Evolutionary conservation across 306 rosid genomes (phyloP).

Genomic region (Luffa acutangula): DNA sequence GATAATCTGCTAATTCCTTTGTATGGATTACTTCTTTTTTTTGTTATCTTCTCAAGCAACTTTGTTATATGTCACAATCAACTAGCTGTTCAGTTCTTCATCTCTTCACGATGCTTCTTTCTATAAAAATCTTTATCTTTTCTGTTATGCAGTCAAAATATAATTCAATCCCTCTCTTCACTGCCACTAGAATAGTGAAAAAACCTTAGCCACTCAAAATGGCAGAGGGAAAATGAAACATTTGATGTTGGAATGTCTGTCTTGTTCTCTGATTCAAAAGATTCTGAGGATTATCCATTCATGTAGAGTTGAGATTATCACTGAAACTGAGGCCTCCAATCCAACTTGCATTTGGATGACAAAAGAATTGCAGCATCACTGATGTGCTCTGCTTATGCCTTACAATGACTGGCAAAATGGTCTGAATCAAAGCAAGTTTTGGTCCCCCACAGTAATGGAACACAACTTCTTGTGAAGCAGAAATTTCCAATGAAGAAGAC

Average conservation of each 20-base stretch:
- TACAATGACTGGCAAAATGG: background rate
- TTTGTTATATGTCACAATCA: background rate
- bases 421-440: conserved; percentile 1
- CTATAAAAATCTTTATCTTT: background rate
- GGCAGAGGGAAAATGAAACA: background rate
- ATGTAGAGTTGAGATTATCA: background rate
- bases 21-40: background rate
- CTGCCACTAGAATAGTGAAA: background rate
- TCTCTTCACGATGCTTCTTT: background rate
- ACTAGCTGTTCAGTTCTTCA: background rate
- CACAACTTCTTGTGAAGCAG: conserved; percentile 6
- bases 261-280: background rate
- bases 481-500: conserved; percentile 34
- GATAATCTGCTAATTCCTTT: background rate
- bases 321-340: background rate
- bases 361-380: conserved; percentile 5
- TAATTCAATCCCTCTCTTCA: background rate
- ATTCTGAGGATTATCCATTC: background rate
- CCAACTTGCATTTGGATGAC: background rate
- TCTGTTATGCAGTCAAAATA: background rate
- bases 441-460: conserved; percentile 17
- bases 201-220: background rate
- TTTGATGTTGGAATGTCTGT: background rate
- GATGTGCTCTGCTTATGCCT: conserved; percentile 9
- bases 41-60: background rate